Base-by-base conservation (phyloP, 129 eudicot genomes). In the Apium graveolens region DNA sequence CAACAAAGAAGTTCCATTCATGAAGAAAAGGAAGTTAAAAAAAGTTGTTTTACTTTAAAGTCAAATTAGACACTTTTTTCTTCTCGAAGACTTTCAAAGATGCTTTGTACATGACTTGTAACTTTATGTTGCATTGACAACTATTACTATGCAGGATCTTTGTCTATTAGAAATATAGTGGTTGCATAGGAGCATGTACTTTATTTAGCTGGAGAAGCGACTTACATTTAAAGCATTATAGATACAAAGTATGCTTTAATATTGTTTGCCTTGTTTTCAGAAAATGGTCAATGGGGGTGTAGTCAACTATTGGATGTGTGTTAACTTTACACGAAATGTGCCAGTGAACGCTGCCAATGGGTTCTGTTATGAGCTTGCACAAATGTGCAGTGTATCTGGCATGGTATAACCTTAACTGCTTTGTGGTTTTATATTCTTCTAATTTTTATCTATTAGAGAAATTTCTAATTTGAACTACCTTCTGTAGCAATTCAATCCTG, bases 221-320 rank as follows among this genome's bases (percentile, higher is more conserved):
- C 18, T 6, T n/a, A 3, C 45, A 42, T 10, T 42, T 42, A 10
- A 0, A 42, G 45, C 45, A 42, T 42, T 9, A 42, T 42, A 42
- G 45, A 10, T 42, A 9, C 45, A 3, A 42, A 10, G 45, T 11
- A 42, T 42, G 45, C 45, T 35, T 78, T 21, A 38, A 55, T 37
- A 43, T 76, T n/a, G 1, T 63, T 48, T 48, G n/a, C 16, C 13
- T 53, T 29, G 74, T 75, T 31, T 82, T 60, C 90, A 93, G 98
- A 90, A 88, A 85, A 87, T 93, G 98, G 97, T 93, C 42, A 86
- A 90, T 75, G 98, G 98, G 24, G 98, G 97, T 45, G 85, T 78
- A 5, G 98, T 93, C 18, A 79, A 78, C 65, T 85, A 49, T 53
- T 93, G 98, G 98, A 87, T 93, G 29, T 93, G 94, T 76, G 81